phyloP scores from a whole-genome alignment of 106 monocot genomes.

The Iris macrosiphon region DNA sequence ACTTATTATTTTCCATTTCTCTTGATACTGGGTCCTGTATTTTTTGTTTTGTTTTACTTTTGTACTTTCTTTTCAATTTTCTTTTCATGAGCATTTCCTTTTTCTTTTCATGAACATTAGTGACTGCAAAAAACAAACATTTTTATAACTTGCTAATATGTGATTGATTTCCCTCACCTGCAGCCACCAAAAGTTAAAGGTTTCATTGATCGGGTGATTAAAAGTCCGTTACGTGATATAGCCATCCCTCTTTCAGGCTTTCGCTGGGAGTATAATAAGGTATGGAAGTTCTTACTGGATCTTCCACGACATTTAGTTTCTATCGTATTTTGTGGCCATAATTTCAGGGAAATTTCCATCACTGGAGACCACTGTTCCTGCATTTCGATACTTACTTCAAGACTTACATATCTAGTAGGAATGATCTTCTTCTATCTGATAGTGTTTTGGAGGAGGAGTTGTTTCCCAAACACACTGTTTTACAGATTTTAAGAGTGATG shows the following conservation, averaged over 20 bases:
- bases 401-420: conserved; percentile 76
- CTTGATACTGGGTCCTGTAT: too few species aligned
- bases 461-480: conserved; percentile 80
- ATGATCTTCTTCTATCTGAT: conserved; percentile 87
- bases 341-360: conserved; percentile 95
- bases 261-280: conserved; percentile 97
- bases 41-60: too few species aligned
- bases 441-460: conserved; percentile 56
- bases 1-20: too few species aligned
- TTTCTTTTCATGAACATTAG: too few species aligned
- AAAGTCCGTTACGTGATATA: conserved; percentile 87
- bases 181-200: conserved; percentile 89
- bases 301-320: background rate
- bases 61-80: too few species aligned
- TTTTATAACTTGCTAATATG: too few species aligned
- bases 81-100: too few species aligned
- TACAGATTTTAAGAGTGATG: conserved; percentile 96
- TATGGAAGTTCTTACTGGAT: background rate
- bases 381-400: conserved; percentile 99
- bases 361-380: conserved; percentile 94
- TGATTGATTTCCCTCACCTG: too few species aligned
- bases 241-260: conserved; percentile 98
- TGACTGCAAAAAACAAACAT: too few species aligned
- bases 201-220: conserved; percentile 96
- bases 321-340: conserved; percentile 7